Evolutionary conservation across 2,329 filamentous ascomycete species (phyloP), one percentile per base, ranked within the genome.

Genomic region (Alternaria angustiovoidea): DNA sequence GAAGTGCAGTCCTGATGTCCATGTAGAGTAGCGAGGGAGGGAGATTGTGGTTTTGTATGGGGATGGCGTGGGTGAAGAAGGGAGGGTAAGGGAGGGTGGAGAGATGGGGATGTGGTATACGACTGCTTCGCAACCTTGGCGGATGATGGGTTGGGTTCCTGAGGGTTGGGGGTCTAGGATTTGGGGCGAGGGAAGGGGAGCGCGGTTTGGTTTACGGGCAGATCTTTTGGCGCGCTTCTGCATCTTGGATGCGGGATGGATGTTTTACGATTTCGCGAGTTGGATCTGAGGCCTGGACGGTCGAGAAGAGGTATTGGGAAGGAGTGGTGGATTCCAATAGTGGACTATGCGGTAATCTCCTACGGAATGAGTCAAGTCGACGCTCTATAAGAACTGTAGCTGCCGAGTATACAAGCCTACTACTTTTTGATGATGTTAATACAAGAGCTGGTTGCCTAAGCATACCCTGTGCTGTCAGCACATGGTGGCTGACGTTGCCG

Each of bases 1-100:
- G 79, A 82, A 85, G 66, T 86, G 84, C 9, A 82, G 73, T 1
- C 81, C 82, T 41, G 81, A 83, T 8, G 81, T 79, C 83, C 84
- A 86, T 4, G 72, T 73, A 1, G 83, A 85, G 8, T 69, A 61
- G 0, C 62, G 53, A 0, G 30, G 83, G 0, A 85, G 75, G 1
- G 78, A 79, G 52, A 85, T 82, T 6, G 77, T 81, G 11, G 82
- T 80, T 54, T 65, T 74, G 11, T 63, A 30, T 12, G 30, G 9
- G 0, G 30, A 32, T 4, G 9, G 5, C 0, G 9, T 32, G 30
- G 30, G 2, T 32, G 30, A 32, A 3, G 9, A 32, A 1, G 9
- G 8, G 1, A 3, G 11, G 20, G 18, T 0, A 0, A 0, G 16
- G 53, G 18, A 14, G 49, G 38, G 11, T 44, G 67, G 62, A 70